Evolutionary conservation across 2,329 filamentous ascomycete genomes (phyloP).

Genomic region (Fusarium sp.): DNA sequence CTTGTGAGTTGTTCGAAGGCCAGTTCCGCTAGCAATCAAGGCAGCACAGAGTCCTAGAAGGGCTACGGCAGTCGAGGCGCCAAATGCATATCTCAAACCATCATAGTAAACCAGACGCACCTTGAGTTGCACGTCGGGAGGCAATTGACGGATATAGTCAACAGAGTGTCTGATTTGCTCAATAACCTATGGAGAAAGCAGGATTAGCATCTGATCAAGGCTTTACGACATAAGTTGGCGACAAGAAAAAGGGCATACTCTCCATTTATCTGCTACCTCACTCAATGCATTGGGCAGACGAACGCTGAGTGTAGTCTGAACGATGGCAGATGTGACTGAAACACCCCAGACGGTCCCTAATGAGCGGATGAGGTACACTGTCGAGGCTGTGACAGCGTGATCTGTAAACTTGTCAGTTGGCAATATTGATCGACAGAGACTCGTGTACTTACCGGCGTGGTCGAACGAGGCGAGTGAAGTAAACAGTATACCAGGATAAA

Average conservation of each 20-base stretch:
- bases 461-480: constrained; percentile 70
- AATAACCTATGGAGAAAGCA: constrained; percentile 58
- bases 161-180: constrained; percentile 70
- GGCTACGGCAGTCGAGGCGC: constrained; percentile 62
- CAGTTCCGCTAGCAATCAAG: constrained; percentile 43
- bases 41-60: constrained; percentile 52
- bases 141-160: constrained; percentile 62
- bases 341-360: constrained; percentile 72
- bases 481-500: constrained; percentile 67
- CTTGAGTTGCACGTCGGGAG: constrained; percentile 64
- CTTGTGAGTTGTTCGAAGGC: constrained; percentile 43
- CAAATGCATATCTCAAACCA: constrained; percentile 65
- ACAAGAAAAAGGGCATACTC: constrained; percentile 54
- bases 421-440: not conserved
- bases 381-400: constrained; percentile 70
- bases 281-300: constrained; percentile 62
- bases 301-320: constrained; percentile 68
- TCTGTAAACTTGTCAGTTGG: constrained; percentile 50
- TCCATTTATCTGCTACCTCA: constrained; percentile 65
- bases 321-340: constrained; percentile 68
- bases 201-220: constrained; percentile 26
- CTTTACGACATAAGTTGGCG: not conserved
- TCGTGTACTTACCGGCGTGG: constrained; percentile 57
- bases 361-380: constrained; percentile 70
- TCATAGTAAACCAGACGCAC: constrained; percentile 69